Evolutionary conservation across 2,329 filamentous ascomycete species (phyloP), one percentile per base, ranked within the genome.

Genomic region (Fusarium buharicum): DNA sequence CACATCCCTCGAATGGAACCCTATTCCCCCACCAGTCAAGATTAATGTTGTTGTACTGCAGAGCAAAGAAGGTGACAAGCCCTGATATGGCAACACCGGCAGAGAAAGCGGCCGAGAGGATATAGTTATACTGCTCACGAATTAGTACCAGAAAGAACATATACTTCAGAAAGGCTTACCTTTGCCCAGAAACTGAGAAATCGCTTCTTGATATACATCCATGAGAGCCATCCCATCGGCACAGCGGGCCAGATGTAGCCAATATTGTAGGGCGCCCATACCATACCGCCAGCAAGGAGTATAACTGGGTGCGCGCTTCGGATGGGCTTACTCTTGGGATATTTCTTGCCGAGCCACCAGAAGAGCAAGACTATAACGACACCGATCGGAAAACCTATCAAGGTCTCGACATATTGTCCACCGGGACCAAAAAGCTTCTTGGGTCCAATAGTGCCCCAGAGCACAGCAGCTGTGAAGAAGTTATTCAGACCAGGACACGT

Each of bases 141-240:
- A 6, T 72, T 45, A 71, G 66, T 17, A 4, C 14, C 31, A 7
- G 5, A 17, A 2, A 2, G 12, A 11, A 22, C 4, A 6, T 10
- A 4, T n/a, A 16, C 4, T 3, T 3, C 1, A 9, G 0, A 4
- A 17, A 10, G 6, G 58, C 67, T 30, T 61, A 70, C 73, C 68
- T 82, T 82, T 53, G 79, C 77, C 81, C 82, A 84, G 61, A 83
- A 78, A 4, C 70, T 76, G 22, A 81, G 74, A 64, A 78, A 80
- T 11, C 80, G 74, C 18, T 69, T 70, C 64, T 78, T 79, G 56
- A 82, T 67, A 64, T 77, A 84, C 22, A 82, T 71, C 79, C 81
- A 83, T 5, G 79, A 81, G 30, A 80, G 59, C 70, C 74, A 81
- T 5, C 78, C 81, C 13, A 84, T 74, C 4, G 79, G 79, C 3